Percentiles rank a stretch among this genome's conserved stretches.
Conservation (phyloP, 1,139 yeast species). For the Pneumocystis canis region DNA sequence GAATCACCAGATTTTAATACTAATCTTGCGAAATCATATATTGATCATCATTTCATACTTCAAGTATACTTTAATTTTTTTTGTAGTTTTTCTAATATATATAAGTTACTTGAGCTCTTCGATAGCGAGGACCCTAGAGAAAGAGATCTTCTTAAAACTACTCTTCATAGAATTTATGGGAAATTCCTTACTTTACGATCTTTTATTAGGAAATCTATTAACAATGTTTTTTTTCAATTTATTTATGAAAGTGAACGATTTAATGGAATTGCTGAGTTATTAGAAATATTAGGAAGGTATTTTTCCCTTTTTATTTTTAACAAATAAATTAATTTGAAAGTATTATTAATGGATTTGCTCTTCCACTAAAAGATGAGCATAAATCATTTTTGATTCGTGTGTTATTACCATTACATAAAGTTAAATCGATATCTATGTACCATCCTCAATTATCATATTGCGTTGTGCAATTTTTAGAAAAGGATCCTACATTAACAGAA, state of each 20-base stretch:
- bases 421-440: conserved; percentile 69
- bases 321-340: conserved; percentile 6
- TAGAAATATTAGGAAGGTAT: conserved; percentile 77
- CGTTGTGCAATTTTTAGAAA: conserved; percentile 88
- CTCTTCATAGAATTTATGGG: conserved; percentile 89
- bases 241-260: conserved; percentile 90
- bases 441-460: conserved; percentile 97
- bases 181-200: conserved; percentile 82
- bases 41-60: conserved; percentile 79
- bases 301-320: not conserved
- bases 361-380: conserved; percentile 94
- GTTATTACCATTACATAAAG: conserved; percentile 87
- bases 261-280: conserved; percentile 87
- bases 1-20: conserved; percentile 93
- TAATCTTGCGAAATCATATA: conserved; percentile 79
- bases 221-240: conserved; percentile 83
- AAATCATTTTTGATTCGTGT: conserved; percentile 77
- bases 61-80: not conserved
- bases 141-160: conserved; percentile 86
- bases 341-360: conserved; percentile 92
- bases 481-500: conserved; percentile 81
- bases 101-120: conserved; percentile 62
- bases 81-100: not conserved
- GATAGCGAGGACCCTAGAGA: conserved; percentile 96
- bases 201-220: conserved; percentile 79